These are phyloP conservation scores for Rugosomyces carneus DNA, from an alignment of 1,284 basidiomycete species.

Conservation along the genomic window DNA sequence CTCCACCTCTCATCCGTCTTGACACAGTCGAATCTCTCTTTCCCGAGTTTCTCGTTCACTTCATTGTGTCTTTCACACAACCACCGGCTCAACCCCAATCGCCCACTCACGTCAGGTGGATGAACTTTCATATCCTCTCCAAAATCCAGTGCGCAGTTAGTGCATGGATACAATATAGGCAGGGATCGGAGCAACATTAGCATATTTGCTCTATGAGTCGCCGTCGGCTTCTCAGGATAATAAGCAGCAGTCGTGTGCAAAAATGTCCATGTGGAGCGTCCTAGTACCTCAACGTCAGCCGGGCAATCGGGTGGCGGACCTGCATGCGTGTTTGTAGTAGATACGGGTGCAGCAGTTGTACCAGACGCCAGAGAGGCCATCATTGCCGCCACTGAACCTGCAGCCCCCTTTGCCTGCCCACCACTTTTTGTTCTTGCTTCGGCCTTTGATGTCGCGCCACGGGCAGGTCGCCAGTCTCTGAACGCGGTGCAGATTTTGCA, in stretches of 20 bases:
- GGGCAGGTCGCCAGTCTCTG: conserved; percentile 61
- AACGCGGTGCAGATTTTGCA: conserved; percentile 89
- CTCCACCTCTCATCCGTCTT: conserved; percentile 83
- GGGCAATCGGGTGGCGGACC: conserved; percentile 69
- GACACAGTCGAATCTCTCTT: conserved; percentile 75
- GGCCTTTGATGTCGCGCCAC: conserved; percentile 27
- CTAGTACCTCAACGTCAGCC: conserved; percentile 81
- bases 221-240: conserved; percentile 76
- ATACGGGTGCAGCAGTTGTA: conserved; percentile 16
- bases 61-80: conserved; percentile 89
- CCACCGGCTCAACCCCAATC: conserved; percentile 73
- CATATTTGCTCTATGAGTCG: conserved; percentile 76
- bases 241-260: conserved; percentile 91
- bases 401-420: conserved; percentile 7
- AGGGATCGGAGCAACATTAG: conserved; percentile 69
- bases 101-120: conserved; percentile 72
- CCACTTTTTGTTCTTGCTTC: conserved; percentile 17
- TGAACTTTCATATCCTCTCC: conserved; percentile 56
- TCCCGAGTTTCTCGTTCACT: conserved; percentile 83
- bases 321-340: conserved; percentile 14
- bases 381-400: conserved; percentile 23
- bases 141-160: conserved; percentile 78
- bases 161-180: conserved; percentile 83
- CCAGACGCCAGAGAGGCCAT: conserved; percentile 31
- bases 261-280: conserved; percentile 93